These are phyloP conservation scores for Samsoniella hepiali DNA, from an alignment of 2,329 filamentous ascomycete species.

Conservation along the genomic window DNA sequence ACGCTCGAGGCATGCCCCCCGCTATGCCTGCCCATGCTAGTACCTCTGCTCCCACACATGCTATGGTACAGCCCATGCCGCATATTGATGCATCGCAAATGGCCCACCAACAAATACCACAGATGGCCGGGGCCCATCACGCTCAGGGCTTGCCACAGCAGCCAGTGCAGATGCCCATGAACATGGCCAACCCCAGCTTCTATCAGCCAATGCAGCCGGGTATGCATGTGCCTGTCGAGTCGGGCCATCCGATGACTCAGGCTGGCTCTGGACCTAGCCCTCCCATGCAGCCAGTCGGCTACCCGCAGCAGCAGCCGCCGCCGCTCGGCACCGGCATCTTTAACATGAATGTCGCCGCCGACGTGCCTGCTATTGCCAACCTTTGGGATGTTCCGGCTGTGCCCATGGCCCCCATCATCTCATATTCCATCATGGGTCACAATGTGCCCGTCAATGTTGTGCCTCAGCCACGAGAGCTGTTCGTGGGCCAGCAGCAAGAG, in stretches of 20 bases:
- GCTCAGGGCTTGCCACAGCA: neutral
- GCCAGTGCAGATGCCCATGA: neutral
- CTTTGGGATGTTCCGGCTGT: conserved; percentile 5
- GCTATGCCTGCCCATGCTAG: neutral
- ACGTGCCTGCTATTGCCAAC: conserved; percentile 16
- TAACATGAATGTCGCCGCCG: conserved; percentile 6
- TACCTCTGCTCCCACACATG: conserved; percentile 3
- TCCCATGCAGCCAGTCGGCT: neutral
- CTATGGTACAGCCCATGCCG: neutral
- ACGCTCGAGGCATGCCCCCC: neutral
- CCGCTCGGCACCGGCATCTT: conserved; percentile 15
- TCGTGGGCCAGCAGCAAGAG: conserved; percentile 11
- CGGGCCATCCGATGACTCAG: neutral
- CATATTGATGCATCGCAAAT: neutral
- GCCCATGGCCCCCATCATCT: conserved; percentile 8
- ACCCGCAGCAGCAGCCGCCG: conserved; percentile 1
- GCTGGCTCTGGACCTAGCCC: neutral
- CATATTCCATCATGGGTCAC: conserved; percentile 18
- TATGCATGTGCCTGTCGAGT: neutral
- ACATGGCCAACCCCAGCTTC: neutral
- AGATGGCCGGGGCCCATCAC: neutral
- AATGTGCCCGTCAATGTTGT: conserved; percentile 13
- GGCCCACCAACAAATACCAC: conserved; percentile 1
- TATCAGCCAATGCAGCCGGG: conserved; percentile 5
- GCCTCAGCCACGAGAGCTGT: conserved; percentile 7